phyloP scores from a whole-genome alignment of 2,329 filamentous ascomycete species.

The Pseudocercospora fuligena region DNA sequence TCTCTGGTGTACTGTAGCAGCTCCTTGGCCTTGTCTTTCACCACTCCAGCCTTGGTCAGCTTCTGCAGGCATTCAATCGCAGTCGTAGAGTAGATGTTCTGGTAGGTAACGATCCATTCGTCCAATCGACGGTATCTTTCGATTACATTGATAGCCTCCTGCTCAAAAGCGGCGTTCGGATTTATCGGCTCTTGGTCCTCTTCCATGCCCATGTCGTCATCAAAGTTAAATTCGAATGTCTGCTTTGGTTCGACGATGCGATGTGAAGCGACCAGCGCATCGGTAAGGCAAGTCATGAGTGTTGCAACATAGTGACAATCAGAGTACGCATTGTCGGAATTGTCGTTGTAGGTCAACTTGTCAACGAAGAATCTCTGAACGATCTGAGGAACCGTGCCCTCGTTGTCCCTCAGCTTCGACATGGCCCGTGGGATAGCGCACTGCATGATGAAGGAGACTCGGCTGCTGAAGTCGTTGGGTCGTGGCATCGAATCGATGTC shows the following conservation, averaged over 20 bases:
- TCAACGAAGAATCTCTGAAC: conserved; percentile 86
- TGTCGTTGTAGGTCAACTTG: conserved; percentile 91
- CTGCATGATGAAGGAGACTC: conserved; percentile 82
- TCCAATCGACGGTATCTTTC: conserved; percentile 68
- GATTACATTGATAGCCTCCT: conserved; percentile 64
- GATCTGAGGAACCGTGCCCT: conserved; percentile 76
- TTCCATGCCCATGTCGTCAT: conserved; percentile 51
- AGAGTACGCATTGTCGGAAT: conserved; percentile 83
- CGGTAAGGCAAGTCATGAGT: conserved; percentile 69
- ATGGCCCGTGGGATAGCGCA: conserved; percentile 82
- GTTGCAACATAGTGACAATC: conserved; percentile 88
- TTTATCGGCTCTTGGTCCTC: conserved; percentile 49
- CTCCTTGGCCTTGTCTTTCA: conserved; percentile 59
- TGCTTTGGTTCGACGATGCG: conserved; percentile 32
- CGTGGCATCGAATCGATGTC: conserved; percentile 64
- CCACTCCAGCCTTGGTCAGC: conserved; percentile 59
- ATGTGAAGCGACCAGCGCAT: conserved; percentile 54
- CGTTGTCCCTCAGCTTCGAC: conserved; percentile 73
- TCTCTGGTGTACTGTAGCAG: conserved; percentile 65
- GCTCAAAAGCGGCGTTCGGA: conserved; percentile 60
- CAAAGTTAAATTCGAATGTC: conserved; percentile 45
- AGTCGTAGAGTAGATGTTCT: conserved; percentile 66
- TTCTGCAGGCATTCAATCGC: conserved; percentile 64
- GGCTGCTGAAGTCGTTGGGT: conserved; percentile 90
- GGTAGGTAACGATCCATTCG: conserved; percentile 69